Evolutionary conservation across 805 yeast genomes (phyloP).

Genomic region (Isabelozyma gotoi): DNA sequence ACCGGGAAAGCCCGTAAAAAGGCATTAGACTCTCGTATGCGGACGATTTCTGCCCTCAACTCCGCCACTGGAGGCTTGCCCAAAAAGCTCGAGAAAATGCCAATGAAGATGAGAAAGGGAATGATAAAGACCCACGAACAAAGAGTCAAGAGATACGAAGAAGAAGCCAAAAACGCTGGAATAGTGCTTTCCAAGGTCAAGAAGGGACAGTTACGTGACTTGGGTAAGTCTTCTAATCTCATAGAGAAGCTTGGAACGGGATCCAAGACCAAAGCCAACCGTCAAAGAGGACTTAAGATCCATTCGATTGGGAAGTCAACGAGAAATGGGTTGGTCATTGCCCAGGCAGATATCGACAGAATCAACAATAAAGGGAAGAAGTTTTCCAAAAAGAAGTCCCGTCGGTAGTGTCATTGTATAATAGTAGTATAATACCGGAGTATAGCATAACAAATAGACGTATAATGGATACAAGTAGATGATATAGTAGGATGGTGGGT

Average conservation of each 20-base stretch:
- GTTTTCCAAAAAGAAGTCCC: constrained; percentile 5
- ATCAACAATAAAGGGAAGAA: constrained; percentile 19
- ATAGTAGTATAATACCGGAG: too few relatives aligned
- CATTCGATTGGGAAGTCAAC: constrained; percentile 75
- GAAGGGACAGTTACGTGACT: constrained; percentile 63
- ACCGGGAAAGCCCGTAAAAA: constrained; percentile 69
- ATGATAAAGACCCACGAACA: constrained; percentile 60
- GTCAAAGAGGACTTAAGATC: constrained; percentile 81
- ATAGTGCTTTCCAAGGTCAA: constrained; percentile 72
- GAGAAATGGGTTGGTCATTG: constrained; percentile 71
- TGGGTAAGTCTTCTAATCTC: constrained; percentile 55
- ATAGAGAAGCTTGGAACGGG: constrained; percentile 53
- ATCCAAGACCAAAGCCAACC: constrained; percentile 36
- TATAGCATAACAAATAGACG: too few relatives aligned
- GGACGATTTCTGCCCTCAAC: constrained; percentile 38
- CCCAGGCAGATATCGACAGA: constrained; percentile 63
- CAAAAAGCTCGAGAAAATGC: constrained; percentile 68
- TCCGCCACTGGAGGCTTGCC: constrained; percentile 47
- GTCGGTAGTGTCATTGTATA: not conserved
- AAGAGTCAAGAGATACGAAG: constrained; percentile 58
- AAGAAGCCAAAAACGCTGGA: constrained; percentile 87
- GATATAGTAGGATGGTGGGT: too few relatives aligned
- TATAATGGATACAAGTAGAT: too few relatives aligned
- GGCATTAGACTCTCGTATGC: constrained; percentile 59
- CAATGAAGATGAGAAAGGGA: constrained; percentile 86